Conservation (phyloP, 305 asterid species). For the Fraxinus latifolia region DNA sequence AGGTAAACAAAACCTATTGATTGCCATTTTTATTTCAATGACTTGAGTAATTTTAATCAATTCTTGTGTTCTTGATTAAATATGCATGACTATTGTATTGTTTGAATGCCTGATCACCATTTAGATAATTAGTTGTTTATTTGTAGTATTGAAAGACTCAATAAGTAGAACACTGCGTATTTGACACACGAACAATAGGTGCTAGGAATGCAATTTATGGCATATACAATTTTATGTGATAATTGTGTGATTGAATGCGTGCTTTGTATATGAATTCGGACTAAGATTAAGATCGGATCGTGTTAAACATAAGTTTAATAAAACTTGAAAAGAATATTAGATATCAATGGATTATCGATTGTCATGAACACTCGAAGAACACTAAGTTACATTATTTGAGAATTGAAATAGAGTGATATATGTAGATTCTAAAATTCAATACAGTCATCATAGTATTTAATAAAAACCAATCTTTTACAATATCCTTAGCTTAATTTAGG, state of each 20-base stretch:
- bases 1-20: background rate
- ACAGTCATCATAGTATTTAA: background rate
- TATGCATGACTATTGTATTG: background rate
- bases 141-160: background rate
- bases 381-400: background rate
- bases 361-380: background rate
- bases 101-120: background rate
- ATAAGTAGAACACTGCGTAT: background rate
- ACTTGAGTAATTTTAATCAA: background rate
- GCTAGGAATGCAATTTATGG: background rate
- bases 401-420: background rate
- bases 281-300: background rate
- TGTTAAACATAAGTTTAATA: background rate
- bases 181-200: background rate
- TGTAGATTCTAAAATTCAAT: background rate
- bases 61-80: background rate
- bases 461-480: background rate
- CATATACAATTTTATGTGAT: background rate
- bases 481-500: background rate
- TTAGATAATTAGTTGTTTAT: background rate
- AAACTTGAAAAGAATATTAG: no score
- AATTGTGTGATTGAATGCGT: background rate
- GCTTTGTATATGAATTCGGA: background rate
- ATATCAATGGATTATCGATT: background rate
- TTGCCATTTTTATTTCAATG: background rate